Conservation (phyloP, 352 stramenopile genomes). For the Pythium brachiatum region DNA sequence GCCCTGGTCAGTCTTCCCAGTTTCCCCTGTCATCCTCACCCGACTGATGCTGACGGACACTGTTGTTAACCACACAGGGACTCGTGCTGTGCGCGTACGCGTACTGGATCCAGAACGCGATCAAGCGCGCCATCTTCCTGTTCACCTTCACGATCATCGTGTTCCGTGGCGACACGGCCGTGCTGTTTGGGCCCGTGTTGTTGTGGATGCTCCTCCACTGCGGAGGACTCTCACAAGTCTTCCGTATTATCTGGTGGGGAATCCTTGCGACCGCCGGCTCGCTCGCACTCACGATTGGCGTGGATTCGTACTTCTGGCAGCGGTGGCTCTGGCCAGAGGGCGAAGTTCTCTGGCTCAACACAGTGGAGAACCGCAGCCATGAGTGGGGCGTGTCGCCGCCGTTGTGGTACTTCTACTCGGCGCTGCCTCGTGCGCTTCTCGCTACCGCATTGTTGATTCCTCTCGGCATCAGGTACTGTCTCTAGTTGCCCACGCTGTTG, state of each 20-base stretch:
- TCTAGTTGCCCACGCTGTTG: neutral
- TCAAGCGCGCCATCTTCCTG: slow-evolving; percentile 58
- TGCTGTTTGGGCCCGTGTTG: slow-evolving; percentile 93
- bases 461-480: slow-evolving; percentile 63
- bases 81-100: slow-evolving; percentile 63
- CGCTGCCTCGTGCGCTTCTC: slow-evolving; percentile 90
- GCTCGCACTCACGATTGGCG: slow-evolving; percentile 78
- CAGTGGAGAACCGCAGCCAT: slow-evolving; percentile 95
- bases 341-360: slow-evolving; percentile 96
- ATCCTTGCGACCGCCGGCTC: slow-evolving; percentile 64
- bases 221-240: slow-evolving; percentile 52
- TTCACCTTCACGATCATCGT: slow-evolving; percentile 93
- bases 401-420: slow-evolving; percentile 96
- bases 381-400: slow-evolving; percentile 96
- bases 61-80: slow-evolving; percentile 21
- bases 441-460: slow-evolving; percentile 82
- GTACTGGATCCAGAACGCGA: slow-evolving; percentile 60
- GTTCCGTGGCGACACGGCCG: slow-evolving; percentile 96
- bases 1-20: slow-evolving; percentile 78
- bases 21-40: slow-evolving; percentile 28
- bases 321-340: slow-evolving; percentile 97
- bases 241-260: slow-evolving; percentile 81
- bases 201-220: slow-evolving; percentile 86
- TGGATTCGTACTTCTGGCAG: slow-evolving; percentile 95
- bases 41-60: neutral